Evolutionary conservation across 257 asterid genomes (phyloP).

Genomic region (Prunella vulgaris): DNA sequence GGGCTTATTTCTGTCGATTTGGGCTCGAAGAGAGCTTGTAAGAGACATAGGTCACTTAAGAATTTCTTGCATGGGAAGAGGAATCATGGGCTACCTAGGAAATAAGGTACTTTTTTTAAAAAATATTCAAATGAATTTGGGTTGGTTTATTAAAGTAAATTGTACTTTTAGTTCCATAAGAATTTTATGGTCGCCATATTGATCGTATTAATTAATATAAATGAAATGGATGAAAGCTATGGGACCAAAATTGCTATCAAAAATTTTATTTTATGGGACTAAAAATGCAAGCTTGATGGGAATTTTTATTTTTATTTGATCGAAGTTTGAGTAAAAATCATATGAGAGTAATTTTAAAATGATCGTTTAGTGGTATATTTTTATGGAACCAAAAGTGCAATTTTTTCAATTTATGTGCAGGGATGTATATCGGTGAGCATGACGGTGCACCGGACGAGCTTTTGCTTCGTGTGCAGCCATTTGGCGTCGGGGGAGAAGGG

Average conservation of each 20-base stretch:
- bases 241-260: too few relatives aligned
- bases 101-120: conserved; percentile 56
- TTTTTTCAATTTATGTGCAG: conserved; percentile 25
- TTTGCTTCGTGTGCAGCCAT: conserved; percentile 93
- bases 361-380: background rate
- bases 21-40: conserved; percentile 68
- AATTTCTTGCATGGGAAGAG: conserved; percentile 75
- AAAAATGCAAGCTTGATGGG: too few relatives aligned
- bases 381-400: background rate
- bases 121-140: too few relatives aligned
- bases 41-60: conserved; percentile 69
- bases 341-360: background rate
- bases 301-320: too few relatives aligned
- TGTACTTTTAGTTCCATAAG: too few relatives aligned
- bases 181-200: too few relatives aligned
- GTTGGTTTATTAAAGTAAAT: too few relatives aligned
- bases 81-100: conserved; percentile 94
- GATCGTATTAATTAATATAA: too few relatives aligned
- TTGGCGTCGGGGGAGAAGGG: conserved; percentile 95
- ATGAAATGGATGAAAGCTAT: too few relatives aligned
- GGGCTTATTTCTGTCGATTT: conserved; percentile 69
- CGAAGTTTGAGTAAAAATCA: too few relatives aligned
- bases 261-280: too few relatives aligned
- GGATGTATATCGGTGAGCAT: conserved; percentile 93
- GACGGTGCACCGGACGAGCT: conserved; percentile 78